Conservation (phyloP, 257 asterid genomes). For the Gentiana macrophylla region DNA sequence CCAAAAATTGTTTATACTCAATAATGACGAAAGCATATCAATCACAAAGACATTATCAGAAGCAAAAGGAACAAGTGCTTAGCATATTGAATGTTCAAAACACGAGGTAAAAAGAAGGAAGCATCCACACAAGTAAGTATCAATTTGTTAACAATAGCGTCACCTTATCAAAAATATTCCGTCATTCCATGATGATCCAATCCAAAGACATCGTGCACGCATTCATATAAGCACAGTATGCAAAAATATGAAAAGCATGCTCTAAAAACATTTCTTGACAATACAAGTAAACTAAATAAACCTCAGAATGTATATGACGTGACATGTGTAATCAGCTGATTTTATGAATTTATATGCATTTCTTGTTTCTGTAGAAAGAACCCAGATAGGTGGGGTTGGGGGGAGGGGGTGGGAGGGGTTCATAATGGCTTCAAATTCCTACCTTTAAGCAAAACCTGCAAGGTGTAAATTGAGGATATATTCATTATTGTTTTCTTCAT, state of each 20-base stretch:
- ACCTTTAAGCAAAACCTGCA: too few species aligned
- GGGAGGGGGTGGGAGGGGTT: too few species aligned
- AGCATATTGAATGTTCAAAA: not conserved
- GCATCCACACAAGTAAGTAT: not conserved
- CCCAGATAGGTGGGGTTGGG: too few species aligned
- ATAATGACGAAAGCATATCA: not conserved
- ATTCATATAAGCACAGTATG: not conserved
- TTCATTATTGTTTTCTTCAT: too few species aligned
- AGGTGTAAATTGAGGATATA: too few species aligned
- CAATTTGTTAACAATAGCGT: not conserved
- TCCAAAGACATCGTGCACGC: slow-evolving; percentile 1
- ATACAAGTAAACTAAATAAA: too few species aligned
- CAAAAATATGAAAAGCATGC: not conserved
- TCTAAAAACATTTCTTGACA: not conserved
- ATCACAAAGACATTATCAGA: slow-evolving; percentile 6
- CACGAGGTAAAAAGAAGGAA: not conserved
- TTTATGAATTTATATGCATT: too few species aligned
- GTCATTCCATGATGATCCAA: not conserved
- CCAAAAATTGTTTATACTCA: not conserved
- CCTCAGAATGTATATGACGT: too few species aligned
- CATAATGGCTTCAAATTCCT: too few species aligned
- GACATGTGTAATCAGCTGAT: too few species aligned
- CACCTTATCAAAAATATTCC: not conserved
- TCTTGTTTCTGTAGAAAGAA: too few species aligned
- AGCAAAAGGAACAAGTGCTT: not conserved